phyloP scores from a whole-genome alignment of 768 basidiomycete species.

The Leccinum rimulosum region DNA sequence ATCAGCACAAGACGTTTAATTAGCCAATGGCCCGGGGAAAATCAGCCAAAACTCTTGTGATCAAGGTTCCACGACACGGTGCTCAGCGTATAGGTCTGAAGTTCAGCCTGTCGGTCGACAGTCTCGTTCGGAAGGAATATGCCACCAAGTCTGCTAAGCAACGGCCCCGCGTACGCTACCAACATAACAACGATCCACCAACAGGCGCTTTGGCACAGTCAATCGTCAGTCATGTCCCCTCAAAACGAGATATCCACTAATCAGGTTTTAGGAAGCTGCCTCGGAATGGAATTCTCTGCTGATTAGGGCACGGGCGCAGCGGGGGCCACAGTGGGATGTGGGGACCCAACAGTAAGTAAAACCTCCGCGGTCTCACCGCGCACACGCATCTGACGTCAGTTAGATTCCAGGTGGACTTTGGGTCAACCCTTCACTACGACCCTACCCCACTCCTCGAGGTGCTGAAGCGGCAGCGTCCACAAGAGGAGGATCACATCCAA shows the following conservation, averaged over 20 bases:
- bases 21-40: slow-evolving; percentile 38
- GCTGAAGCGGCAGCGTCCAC: slow-evolving; percentile 37
- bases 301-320: slow-evolving; percentile 72
- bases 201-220: slow-evolving; percentile 50
- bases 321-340: slow-evolving; percentile 87
- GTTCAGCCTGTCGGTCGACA: slow-evolving; percentile 56
- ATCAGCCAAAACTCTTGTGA: slow-evolving; percentile 52
- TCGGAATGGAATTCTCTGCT: slow-evolving; percentile 86
- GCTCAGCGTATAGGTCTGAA: slow-evolving; percentile 69
- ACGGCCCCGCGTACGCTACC: slow-evolving; percentile 37
- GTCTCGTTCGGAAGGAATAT: slow-evolving; percentile 47
- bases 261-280: slow-evolving; percentile 57
- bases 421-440: slow-evolving; percentile 73
- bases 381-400: not conserved
- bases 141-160: slow-evolving; percentile 48
- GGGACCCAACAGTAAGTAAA: slow-evolving; percentile 76
- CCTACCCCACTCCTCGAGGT: slow-evolving; percentile 57
- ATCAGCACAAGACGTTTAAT: not conserved
- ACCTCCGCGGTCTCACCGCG: not conserved
- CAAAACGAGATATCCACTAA: not conserved
- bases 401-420: slow-evolving; percentile 75
- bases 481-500: slow-evolving; percentile 28
- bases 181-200: slow-evolving; percentile 56
- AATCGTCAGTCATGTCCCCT: slow-evolving; percentile 47
- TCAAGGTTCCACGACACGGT: slow-evolving; percentile 73